Evolutionary conservation across 1,284 basidiomycete species (phyloP).

Genomic region (Retiboletus flavoniger): DNA sequence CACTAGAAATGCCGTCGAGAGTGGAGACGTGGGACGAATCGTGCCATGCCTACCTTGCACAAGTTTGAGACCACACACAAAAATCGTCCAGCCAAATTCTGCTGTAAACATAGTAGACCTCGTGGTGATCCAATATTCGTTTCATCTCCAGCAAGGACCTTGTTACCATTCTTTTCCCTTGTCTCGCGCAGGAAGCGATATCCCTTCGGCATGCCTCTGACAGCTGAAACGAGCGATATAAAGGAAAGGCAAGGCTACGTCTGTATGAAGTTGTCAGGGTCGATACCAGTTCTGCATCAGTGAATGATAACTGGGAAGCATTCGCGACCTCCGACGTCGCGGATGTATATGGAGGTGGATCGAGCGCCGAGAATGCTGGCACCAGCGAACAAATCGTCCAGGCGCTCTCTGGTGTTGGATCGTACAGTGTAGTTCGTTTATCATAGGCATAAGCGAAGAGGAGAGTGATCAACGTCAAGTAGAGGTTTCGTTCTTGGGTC

Average conservation of each 20-base stretch:
- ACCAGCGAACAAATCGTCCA: constrained; percentile 74
- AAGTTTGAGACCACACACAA: constrained; percentile 68
- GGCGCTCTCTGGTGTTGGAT: constrained; percentile 78
- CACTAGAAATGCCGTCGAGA: constrained; percentile 41
- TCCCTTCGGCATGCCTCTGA: constrained; percentile 66
- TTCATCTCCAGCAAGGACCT: constrained; percentile 69
- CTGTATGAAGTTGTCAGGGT: constrained; percentile 64
- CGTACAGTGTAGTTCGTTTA: constrained; percentile 66
- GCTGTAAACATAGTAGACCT: constrained; percentile 79
- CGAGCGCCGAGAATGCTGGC: constrained; percentile 74
- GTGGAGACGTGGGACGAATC: background rate
- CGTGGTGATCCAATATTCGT: constrained; percentile 70
- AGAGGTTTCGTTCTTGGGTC: constrained; percentile 56
- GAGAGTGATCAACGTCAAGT: constrained; percentile 65
- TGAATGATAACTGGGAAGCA: constrained; percentile 35
- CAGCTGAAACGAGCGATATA: constrained; percentile 72
- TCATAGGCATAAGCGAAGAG: constrained; percentile 79
- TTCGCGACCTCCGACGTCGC: constrained; percentile 10
- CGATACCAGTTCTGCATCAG: constrained; percentile 46
- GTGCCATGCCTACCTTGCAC: constrained; percentile 49
- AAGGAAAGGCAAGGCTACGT: constrained; percentile 68
- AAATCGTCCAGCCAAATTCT: constrained; percentile 82
- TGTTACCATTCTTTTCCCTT: constrained; percentile 59
- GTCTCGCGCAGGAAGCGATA: constrained; percentile 53
- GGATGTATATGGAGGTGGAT: constrained; percentile 55